These are phyloP conservation scores for Botrytis elliptica DNA, from an alignment of 2,329 filamentous ascomycete species.

Conservation along the genomic window DNA sequence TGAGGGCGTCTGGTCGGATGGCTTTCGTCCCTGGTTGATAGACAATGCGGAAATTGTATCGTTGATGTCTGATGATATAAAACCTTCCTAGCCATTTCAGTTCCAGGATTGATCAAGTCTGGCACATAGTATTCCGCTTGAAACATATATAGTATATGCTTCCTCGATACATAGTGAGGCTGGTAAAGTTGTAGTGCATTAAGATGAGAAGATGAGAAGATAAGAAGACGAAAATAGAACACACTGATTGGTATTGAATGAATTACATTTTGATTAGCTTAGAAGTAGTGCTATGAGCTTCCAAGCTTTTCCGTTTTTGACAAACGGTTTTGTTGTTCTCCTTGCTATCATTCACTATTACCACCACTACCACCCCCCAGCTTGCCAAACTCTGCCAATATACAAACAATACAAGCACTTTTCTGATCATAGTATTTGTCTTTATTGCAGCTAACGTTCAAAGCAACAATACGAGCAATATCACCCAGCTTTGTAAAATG, in stretches of 20 bases:
- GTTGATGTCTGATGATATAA: neutral
- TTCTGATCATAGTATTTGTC: neutral
- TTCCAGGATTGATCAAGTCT: constrained; percentile 5
- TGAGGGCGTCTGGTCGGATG: too few relatives aligned
- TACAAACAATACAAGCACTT: neutral
- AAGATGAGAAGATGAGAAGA: neutral
- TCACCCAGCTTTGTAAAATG: neutral
- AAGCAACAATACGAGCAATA: neutral
- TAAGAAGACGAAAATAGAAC: neutral
- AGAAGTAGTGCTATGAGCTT: neutral
- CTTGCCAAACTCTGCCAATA: neutral
- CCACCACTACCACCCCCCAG: neutral
- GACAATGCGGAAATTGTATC: too few relatives aligned
- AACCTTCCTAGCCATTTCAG: constrained; percentile 12
- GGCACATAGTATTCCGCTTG: neutral
- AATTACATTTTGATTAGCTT: neutral
- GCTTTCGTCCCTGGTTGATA: too few relatives aligned
- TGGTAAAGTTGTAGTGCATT: neutral
- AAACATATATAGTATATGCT: neutral
- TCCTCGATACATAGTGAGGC: neutral
- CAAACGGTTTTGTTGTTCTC: neutral
- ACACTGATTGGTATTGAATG: neutral
- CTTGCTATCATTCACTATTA: neutral
- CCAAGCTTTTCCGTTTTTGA: neutral
- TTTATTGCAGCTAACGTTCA: neutral